These are phyloP conservation scores for Neofusicoccum ribis DNA, from an alignment of 2,329 filamentous ascomycete species.

Conservation along the genomic window DNA sequence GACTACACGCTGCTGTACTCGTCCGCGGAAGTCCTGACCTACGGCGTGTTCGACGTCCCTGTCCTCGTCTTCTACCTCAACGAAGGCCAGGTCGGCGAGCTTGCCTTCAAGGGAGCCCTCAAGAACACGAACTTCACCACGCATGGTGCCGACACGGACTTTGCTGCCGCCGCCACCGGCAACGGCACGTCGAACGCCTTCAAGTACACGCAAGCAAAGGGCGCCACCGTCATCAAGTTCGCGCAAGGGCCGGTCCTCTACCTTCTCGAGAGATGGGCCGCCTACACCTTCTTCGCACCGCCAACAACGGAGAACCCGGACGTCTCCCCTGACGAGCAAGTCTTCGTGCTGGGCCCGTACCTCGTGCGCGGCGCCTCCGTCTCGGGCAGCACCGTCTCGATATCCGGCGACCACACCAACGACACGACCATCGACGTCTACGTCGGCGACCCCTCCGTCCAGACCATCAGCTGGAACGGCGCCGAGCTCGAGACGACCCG, in stretches of 20 bases:
- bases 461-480: slow-evolving; percentile 42
- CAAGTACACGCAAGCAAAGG: slow-evolving; percentile 28
- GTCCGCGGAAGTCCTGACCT: slow-evolving; percentile 52
- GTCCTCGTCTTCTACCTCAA: slow-evolving; percentile 43
- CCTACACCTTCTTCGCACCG: slow-evolving; percentile 43
- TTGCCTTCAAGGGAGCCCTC: slow-evolving; percentile 37
- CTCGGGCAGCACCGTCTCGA: slow-evolving; percentile 27
- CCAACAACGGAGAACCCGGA: slow-evolving; percentile 41
- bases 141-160: slow-evolving; percentile 39
- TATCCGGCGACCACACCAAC: slow-evolving; percentile 39
- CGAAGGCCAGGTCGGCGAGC: slow-evolving; percentile 42
- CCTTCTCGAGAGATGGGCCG: slow-evolving; percentile 39
- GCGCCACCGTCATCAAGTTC: slow-evolving; percentile 37
- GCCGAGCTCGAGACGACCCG: slow-evolving; percentile 30
- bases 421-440: slow-evolving; percentile 41
- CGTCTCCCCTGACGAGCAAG: slow-evolving; percentile 36
- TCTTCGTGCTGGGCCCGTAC: slow-evolving; percentile 44
- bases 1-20: slow-evolving; percentile 54
- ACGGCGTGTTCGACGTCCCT: slow-evolving; percentile 38
- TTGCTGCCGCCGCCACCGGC: slow-evolving; percentile 46
- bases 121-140: slow-evolving; percentile 43
- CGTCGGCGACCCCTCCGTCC: slow-evolving; percentile 27
- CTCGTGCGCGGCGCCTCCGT: slow-evolving; percentile 36
- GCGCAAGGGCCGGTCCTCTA: slow-evolving; percentile 38
- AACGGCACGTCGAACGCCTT: slow-evolving; percentile 36